phyloP scores from a whole-genome alignment of 306 rosid species.

The Vigna trinervia region DNA sequence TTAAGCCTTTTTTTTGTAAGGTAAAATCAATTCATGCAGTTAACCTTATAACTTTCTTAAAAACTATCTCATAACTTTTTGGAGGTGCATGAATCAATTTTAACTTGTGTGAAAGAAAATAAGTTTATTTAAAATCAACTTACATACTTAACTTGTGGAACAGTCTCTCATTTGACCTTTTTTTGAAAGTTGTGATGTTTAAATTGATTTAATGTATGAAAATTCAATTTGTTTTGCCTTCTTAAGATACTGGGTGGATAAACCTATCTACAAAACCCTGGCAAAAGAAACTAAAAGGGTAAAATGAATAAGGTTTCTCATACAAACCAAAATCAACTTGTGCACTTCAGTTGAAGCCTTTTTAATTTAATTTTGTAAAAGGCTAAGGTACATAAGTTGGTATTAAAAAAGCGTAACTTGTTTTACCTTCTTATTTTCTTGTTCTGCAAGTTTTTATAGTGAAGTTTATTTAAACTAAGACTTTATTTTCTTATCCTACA shows the following conservation, averaged over 20 bases:
- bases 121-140: background rate
- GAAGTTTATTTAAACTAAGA: background rate
- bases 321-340: background rate
- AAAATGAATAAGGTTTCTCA: background rate
- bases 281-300: background rate
- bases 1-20: background rate
- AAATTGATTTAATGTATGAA: background rate
- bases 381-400: background rate
- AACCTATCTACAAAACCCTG: background rate
- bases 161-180: background rate
- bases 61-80: background rate
- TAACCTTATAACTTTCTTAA: background rate
- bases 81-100: background rate
- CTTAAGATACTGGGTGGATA: background rate
- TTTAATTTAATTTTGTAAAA: background rate
- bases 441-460: background rate
- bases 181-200: background rate
- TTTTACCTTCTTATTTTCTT: background rate
- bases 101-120: background rate
- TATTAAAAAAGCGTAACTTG: background rate
- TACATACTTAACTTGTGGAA: background rate
- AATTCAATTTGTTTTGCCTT: background rate
- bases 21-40: background rate
- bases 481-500: background rate
- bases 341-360: background rate